Conservation (phyloP, 257 asterid species). For the Thymus quinquecostatus region DNA sequence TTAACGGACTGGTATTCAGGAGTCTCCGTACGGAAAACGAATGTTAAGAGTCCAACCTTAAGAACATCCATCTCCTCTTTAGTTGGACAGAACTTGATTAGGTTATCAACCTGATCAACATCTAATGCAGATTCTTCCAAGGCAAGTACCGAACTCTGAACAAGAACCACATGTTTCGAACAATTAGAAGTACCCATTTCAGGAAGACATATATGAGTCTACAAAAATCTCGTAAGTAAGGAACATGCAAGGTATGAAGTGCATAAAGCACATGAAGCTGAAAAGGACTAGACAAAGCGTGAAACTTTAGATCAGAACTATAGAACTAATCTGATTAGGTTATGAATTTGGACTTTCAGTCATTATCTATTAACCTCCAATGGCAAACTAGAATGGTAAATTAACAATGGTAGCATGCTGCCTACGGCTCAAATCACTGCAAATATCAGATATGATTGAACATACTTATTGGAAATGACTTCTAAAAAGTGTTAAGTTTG, state of each 20-base stretch:
- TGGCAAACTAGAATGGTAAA: background rate
- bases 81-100: constrained; percentile 94
- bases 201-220: constrained; percentile 15
- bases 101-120: constrained; percentile 94
- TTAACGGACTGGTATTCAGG: background rate
- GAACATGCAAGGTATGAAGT: background rate
- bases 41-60: constrained; percentile 52
- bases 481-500: constrained; percentile 11
- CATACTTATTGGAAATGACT: background rate
- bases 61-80: constrained; percentile 95
- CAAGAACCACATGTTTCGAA: constrained; percentile 32
- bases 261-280: background rate
- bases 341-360: too few relatives aligned
- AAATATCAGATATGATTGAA: constrained; percentile 4
- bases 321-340: too few relatives aligned
- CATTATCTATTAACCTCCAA: constrained; percentile 10
- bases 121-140: constrained; percentile 91
- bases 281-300: background rate
- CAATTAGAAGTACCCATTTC: constrained; percentile 21
- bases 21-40: constrained; percentile 15
- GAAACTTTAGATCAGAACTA: background rate
- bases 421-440: constrained; percentile 6
- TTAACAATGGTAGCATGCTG: constrained; percentile 1
- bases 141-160: constrained; percentile 81
- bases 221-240: constrained; percentile 20